Base-by-base conservation (phyloP, 2,329 filamentous ascomycete genomes). In the Lachnum nothofagi region DNA sequence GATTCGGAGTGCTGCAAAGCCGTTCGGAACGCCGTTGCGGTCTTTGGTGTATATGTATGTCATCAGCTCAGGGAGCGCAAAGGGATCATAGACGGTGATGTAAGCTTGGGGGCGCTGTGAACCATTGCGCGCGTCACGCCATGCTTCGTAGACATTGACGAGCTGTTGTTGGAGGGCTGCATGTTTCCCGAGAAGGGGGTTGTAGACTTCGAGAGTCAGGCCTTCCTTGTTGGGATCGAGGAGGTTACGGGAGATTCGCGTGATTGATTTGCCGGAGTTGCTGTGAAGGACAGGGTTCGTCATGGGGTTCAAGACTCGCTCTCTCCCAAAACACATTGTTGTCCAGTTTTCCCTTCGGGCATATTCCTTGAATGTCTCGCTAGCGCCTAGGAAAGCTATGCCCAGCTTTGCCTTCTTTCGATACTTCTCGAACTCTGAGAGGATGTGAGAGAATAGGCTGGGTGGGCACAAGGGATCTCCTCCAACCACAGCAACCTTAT, bases 51-150 rank as follows among this genome's bases (percentile, higher is more conserved):
- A 71, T 16, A 72, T 61, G 55, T 68, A 72, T 3, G 62, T 68
- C 68, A 71, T 71, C 0, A 71, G 58, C 5, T 56, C 49, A 0
- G 68, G 65, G 4, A 70, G 54, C 5, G 66, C 60, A 46, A 71
- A 70, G 1, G 64, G 67, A 38, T 71, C 64, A 45, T 70, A 72
- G 1, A 69, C 62, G 0, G 69, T 71, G 51, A 70, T 68, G 45
- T 67, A 70, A 3, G 68, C 67, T 48, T 71, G 67, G 4, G 63
- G 60, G 1, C 57, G 59, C 5, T 52, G 34, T 3, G 59, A 54
- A 2, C 55, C 33, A 48, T 70, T 70, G 19, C 69, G 64, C 16
- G 62, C 55, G 2, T 60, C 51, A 17, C 69, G 61, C 70, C 69
- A 72, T 4, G 57, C 52, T 25, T 70, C 62, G 46, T 71, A 72